Conservation (phyloP, 169 alveolate genomes). For the Cryptosporidium canis region DNA sequence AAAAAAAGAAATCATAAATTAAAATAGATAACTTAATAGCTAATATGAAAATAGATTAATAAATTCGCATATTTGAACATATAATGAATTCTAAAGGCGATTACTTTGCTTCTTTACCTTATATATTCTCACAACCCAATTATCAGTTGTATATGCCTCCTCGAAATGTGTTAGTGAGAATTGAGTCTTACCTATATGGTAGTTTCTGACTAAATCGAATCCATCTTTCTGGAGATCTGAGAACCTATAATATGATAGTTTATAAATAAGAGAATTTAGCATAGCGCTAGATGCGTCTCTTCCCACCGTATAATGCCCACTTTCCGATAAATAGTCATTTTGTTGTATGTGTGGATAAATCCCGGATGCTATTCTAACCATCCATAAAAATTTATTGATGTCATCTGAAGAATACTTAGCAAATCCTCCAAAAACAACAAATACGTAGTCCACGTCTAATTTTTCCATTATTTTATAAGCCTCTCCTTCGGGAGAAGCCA, state of each 20-base stretch:
- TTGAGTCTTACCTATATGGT: slow-evolving; percentile 81
- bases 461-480: slow-evolving; percentile 90
- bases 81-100: slow-evolving; percentile 2
- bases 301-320: slow-evolving; percentile 87
- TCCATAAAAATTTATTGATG: slow-evolving; percentile 97
- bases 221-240: slow-evolving; percentile 89
- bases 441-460: slow-evolving; percentile 95
- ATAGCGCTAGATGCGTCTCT: slow-evolving; percentile 90
- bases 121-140: slow-evolving; percentile 97
- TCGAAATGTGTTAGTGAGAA: slow-evolving; percentile 89
- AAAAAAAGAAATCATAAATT: not conserved
- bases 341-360: slow-evolving; percentile 92
- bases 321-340: slow-evolving; percentile 79
- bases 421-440: slow-evolving; percentile 95
- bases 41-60: not conserved
- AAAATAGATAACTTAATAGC: not conserved
- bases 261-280: slow-evolving; percentile 92
- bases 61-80: slow-evolving; percentile 7
- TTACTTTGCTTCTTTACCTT: slow-evolving; percentile 78
- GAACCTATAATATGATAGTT: slow-evolving; percentile 91
- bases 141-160: slow-evolving; percentile 96
- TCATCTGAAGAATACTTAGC: slow-evolving; percentile 96
- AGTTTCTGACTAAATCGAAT: slow-evolving; percentile 89
- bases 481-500: slow-evolving; percentile 93
- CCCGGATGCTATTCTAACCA: slow-evolving; percentile 96